Conservation (phyloP, 257 asterid species). For the Coffea eugenioides region DNA sequence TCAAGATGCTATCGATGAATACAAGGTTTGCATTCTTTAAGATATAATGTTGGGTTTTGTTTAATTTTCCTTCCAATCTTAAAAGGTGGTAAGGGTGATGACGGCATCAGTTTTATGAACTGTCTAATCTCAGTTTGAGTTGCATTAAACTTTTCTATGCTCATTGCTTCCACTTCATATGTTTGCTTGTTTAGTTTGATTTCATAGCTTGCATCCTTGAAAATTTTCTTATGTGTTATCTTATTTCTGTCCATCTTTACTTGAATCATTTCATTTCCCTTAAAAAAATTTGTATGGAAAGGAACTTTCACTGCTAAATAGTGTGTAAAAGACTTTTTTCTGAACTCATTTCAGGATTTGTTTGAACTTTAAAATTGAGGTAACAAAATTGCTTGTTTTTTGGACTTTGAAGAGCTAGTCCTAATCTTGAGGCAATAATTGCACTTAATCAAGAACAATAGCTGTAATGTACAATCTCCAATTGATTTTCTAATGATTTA, state of each 20-base stretch:
- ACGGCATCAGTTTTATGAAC: background rate
- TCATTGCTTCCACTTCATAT: background rate
- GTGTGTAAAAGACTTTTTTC: background rate
- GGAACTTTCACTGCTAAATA: background rate
- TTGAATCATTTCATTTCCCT: background rate
- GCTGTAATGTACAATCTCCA: background rate
- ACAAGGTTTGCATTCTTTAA: constrained; percentile 56
- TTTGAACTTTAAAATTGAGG: background rate
- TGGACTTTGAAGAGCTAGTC: background rate
- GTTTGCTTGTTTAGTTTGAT: background rate
- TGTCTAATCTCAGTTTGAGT: background rate
- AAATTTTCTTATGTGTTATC: background rate
- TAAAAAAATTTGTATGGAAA: background rate
- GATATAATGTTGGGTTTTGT: constrained; percentile 14
- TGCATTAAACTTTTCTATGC: no score
- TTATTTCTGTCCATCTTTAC: background rate
- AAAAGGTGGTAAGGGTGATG: background rate
- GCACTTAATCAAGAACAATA: background rate
- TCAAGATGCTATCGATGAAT: constrained; percentile 95
- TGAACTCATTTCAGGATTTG: background rate
- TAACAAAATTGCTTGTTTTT: background rate
- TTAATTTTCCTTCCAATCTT: background rate
- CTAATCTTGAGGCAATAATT: background rate
- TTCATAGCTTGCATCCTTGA: background rate
- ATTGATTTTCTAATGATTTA: background rate